Conservation (phyloP, 768 basidiomycete species). For the Serpula lacrymans region DNA sequence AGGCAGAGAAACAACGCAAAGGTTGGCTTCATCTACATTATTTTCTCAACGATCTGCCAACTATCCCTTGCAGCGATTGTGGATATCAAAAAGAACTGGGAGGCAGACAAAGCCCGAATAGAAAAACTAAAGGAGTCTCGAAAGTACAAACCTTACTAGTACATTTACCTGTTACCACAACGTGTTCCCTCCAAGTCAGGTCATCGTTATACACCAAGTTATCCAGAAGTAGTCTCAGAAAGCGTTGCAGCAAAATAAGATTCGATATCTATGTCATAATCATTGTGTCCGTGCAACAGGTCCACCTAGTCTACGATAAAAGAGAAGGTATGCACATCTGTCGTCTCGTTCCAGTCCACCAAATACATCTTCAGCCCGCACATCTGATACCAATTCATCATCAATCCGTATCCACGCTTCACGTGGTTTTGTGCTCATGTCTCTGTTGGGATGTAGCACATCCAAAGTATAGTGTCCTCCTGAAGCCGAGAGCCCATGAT, state of each 20-base stretch:
- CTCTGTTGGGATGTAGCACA: slow-evolving; percentile 72
- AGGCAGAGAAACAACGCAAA: slow-evolving; percentile 83
- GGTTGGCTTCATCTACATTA: slow-evolving; percentile 41
- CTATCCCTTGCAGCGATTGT: slow-evolving; percentile 41
- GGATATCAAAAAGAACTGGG: slow-evolving; percentile 73
- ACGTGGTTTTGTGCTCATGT: slow-evolving; percentile 40
- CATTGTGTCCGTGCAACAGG: background rate
- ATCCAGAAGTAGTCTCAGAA: too few species aligned
- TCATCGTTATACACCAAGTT: too few species aligned
- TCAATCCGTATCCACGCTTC: slow-evolving; percentile 93
- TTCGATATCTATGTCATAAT: too few species aligned
- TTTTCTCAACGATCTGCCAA: slow-evolving; percentile 4
- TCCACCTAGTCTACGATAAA: slow-evolving; percentile 63
- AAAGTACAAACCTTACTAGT: slow-evolving; percentile 85
- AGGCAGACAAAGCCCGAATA: slow-evolving; percentile 71
- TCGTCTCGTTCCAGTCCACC: slow-evolving; percentile 47
- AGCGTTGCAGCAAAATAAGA: too few species aligned
- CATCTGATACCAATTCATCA: slow-evolving; percentile 82
- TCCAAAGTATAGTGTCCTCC: slow-evolving; percentile 97
- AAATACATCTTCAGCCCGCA: slow-evolving; percentile 72
- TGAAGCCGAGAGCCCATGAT: slow-evolving; percentile 86
- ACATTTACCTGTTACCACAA: too few species aligned
- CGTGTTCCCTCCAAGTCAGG: too few species aligned
- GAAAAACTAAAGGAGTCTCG: slow-evolving; percentile 58
- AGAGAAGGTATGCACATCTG: slow-evolving; percentile 83